These are phyloP conservation scores for Endothia cerciana DNA, from an alignment of 2,329 filamentous ascomycete species.

Conservation along the genomic window DNA sequence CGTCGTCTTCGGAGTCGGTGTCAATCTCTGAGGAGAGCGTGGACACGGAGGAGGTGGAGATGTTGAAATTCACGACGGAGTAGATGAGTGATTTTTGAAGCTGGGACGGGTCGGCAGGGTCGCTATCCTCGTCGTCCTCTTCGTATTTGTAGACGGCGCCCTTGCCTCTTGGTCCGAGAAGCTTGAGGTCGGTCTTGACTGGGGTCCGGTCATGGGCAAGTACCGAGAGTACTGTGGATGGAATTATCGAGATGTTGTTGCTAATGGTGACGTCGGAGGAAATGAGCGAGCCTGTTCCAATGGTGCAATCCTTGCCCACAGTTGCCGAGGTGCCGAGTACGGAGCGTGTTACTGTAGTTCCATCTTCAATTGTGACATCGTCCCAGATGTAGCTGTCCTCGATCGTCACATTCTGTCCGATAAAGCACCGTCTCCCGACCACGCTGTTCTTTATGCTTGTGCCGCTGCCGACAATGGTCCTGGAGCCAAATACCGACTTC, in stretches of 20 bases:
- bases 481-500: slow-evolving; percentile 75
- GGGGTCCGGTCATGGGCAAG: slow-evolving; percentile 43
- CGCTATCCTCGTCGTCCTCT: slow-evolving; percentile 50
- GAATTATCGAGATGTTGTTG: slow-evolving; percentile 56
- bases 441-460: slow-evolving; percentile 74
- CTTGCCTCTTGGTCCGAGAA: slow-evolving; percentile 56
- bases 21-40: slow-evolving; percentile 68
- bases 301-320: slow-evolving; percentile 70
- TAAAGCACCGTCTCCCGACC: slow-evolving; percentile 82
- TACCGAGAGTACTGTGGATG: slow-evolving; percentile 43
- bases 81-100: slow-evolving; percentile 62
- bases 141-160: slow-evolving; percentile 53
- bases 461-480: slow-evolving; percentile 74
- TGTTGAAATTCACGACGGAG: slow-evolving; percentile 54
- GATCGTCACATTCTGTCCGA: slow-evolving; percentile 82
- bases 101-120: slow-evolving; percentile 48
- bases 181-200: slow-evolving; percentile 45
- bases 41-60: slow-evolving; percentile 60
- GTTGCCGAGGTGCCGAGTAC: slow-evolving; percentile 75
- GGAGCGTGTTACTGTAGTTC: slow-evolving; percentile 69
- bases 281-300: slow-evolving; percentile 76
- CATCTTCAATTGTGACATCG: slow-evolving; percentile 75
- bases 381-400: slow-evolving; percentile 89
- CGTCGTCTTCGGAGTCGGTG: slow-evolving; percentile 63
- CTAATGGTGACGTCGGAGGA: slow-evolving; percentile 77